phyloP scores from a whole-genome alignment of 306 rosid species.

The Acacia acuminata region DNA sequence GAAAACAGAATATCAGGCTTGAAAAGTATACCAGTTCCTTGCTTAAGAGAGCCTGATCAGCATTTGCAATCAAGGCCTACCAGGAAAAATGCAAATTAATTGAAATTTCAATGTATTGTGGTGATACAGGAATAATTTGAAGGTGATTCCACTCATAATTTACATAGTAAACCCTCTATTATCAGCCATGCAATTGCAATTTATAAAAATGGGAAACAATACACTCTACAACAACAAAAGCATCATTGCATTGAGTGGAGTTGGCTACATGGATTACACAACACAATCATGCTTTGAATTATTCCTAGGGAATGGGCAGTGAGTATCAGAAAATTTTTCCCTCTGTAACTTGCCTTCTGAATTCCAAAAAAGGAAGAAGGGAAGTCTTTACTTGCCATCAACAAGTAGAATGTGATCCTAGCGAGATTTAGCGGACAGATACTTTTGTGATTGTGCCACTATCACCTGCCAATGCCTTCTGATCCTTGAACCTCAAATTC shows the following conservation, averaged over 20 bases:
- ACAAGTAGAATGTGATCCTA: background rate
- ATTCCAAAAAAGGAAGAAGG: background rate
- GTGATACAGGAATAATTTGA: background rate
- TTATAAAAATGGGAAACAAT: background rate
- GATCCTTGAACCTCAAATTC: background rate
- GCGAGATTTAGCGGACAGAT: background rate
- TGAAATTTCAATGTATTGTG: constrained; percentile 3
- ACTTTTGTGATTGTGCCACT: background rate
- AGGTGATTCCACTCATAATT: constrained; percentile 1
- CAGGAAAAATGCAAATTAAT: constrained; percentile 31
- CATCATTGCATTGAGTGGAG: background rate
- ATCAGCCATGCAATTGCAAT: background rate
- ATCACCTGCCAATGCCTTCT: background rate
- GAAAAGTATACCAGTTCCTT: constrained; percentile 80
- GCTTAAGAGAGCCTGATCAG: constrained; percentile 89
- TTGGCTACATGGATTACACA: background rate
- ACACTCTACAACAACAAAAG: background rate
- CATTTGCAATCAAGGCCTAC: constrained; percentile 78
- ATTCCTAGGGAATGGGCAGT: background rate
- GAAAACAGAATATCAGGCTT: constrained; percentile 1
- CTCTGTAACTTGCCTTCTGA: background rate
- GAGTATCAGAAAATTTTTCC: background rate
- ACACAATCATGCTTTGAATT: background rate
- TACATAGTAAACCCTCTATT: constrained; percentile 3
- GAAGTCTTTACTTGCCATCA: background rate